Evolutionary conservation across 1,139 yeast species (phyloP), one percentile per base, ranked within the genome.

Genomic region (Hansenula sp.): DNA sequence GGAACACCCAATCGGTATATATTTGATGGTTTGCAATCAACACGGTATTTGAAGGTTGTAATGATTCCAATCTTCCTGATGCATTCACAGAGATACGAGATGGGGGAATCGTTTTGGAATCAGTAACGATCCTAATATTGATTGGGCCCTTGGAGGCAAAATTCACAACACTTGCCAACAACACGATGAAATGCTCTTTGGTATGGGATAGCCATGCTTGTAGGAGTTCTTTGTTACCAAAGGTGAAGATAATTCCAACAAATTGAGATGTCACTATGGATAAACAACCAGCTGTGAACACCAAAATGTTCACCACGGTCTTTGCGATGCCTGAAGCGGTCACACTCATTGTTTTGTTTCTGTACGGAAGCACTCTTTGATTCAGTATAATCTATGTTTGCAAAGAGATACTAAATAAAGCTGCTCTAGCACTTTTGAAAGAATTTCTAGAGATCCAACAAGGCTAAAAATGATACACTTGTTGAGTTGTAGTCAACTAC

Each of bases 1-100:
- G 60, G 58, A 79, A 90, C 17, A 88, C 74, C 99, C 99, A 93
- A 63, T 93, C 99, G 4, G 95, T 82, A 61, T 93, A 91, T 19
- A 91, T 83, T 65, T 91, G 98, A 64, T 93, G 99, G 61, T 93
- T 93, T 17, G 94, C 79, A 33, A 88, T 81, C 42, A 84, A 57
- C 3, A 88, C 75, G 1, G 90, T 78, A 42, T 82, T 72, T 10
- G 75, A 73, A 12, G 70, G 63, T 16, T 81, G 57, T 4, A 53
- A 50, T 9, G 50, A 27, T 24, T 41, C 41, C 8, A 76, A 48
- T 21, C 66, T 51, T 2, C 70, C 70, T 2, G 38, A 33, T 19
- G 61, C 55, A 4, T 33, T 40, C n/a, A 40, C 15, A n/a, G 41
- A 47, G 39, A 52, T 58, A 47, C 51, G 48, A 42, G 54, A 57